Base-by-base conservation (phyloP, 2,329 filamentous ascomycete species). In the Cladosporium sp. region DNA sequence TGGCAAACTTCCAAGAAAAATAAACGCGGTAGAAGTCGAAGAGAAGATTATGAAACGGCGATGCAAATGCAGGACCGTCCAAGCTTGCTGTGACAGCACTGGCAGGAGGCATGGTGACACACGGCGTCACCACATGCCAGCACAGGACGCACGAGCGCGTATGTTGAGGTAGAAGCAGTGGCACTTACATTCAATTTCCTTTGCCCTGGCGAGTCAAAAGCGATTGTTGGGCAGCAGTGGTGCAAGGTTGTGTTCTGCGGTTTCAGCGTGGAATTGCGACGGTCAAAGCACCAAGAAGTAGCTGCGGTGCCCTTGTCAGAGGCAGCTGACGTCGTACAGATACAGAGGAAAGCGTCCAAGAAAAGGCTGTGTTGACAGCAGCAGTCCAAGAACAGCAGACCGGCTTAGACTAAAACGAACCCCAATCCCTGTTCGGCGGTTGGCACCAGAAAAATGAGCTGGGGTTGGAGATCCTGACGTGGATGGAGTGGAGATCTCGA, bases 121-220 rank as follows among this genome's bases (percentile, higher is more conserved):
- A 65, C 16, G 53, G 43, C 63, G 54, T 51, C 54, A 59, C 48
- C 36, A 18, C 43, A 46, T 59, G 63, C 63, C 43, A 28, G 63
- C 43, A 59, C 63, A 65, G 54, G 56, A 59, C 43, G 63, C 63
- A 65, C 63, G 63, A 65, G 63, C 63, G 46, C 63, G 54, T 58
- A 58, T 25, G 56, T 51, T 25, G 46, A 63, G 60, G 25, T 25
- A 28, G n/a, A 57, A 57, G 54, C 43, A 36, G 61, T 65, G 63
- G n/a, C 43, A 65, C 63, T 59, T 65, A 65, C 63, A 54, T n/a
- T 43, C 43, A 59, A 46, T 54, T 46, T 59, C 63, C 53, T 25
- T 43, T 53, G 63, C 8, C 58, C 11, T 18, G 14, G 49, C 49
- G 48, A 54, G 49, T 56, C 60, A n/a, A 30, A 18, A 36, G 60